Percentiles rank a stretch among this genome's conserved stretches.
Evolutionary conservation across 768 basidiomycete species (phyloP).

Genomic region (Clathrus columnatus): DNA sequence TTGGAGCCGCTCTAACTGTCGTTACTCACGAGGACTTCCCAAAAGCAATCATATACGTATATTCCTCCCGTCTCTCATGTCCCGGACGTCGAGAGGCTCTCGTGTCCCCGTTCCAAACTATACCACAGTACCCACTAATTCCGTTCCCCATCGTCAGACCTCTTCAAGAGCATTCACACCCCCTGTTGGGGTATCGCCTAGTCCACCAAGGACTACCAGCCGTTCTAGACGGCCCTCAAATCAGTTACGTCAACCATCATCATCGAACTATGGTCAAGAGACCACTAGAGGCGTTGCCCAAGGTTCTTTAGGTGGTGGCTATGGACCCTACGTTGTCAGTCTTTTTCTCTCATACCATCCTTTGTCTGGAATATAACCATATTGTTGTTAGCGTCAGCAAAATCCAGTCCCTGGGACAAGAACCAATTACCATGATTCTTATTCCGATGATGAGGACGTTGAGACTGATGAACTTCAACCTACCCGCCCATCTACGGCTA

Average conservation of each 20-base stretch:
- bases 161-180: conserved; percentile 1
- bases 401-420: background rate
- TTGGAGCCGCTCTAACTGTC: too few species aligned
- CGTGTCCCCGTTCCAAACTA: conserved; percentile 3
- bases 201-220: background rate
- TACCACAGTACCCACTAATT: conserved; percentile 1
- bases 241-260: background rate
- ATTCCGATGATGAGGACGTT: conserved; percentile 25
- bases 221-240: background rate
- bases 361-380: background rate
- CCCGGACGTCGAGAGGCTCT: conserved; percentile 1
- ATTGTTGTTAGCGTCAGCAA: background rate
- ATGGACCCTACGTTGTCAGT: conserved; percentile 83
- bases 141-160: background rate
- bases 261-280: conserved; percentile 28
- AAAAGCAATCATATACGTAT: too few species aligned
- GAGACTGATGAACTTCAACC: conserved; percentile 30
- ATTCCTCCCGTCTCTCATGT: conserved; percentile 6
- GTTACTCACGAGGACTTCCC: too few species aligned
- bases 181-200: background rate
- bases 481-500: conserved; percentile 36
- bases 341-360: background rate
- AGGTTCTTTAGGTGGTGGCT: conserved; percentile 68
- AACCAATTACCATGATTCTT: conserved; percentile 48
- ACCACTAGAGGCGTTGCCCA: conserved; percentile 74